A percentile compares a stretch with the other conserved stretches of the same genome.
Evolutionary conservation across 2,329 filamentous ascomycete species (phyloP).

Genomic region (Pseudocercospora eumusae): DNA sequence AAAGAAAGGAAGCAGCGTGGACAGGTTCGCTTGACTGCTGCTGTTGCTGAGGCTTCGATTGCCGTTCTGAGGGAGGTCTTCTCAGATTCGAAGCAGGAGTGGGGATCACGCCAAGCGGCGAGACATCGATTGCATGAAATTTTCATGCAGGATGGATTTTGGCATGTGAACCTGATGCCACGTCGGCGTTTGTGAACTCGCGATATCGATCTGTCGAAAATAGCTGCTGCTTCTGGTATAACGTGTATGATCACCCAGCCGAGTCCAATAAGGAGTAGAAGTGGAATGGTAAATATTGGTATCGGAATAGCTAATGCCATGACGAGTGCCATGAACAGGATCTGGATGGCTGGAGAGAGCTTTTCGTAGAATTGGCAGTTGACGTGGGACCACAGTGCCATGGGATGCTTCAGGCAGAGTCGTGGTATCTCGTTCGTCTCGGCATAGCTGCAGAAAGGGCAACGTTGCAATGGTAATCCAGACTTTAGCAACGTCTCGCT

Average conservation of each 20-base stretch:
- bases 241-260: constrained; percentile 21
- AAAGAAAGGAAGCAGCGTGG: constrained; percentile 88
- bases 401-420: constrained; percentile 26
- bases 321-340: constrained; percentile 49
- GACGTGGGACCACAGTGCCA: constrained; percentile 32
- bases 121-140: constrained; percentile 78
- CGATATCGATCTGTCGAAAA: constrained; percentile 48
- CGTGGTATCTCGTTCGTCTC: constrained; percentile 66
- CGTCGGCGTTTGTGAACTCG: constrained; percentile 70
- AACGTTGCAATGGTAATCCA: constrained; percentile 73
- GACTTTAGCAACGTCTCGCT: constrained; percentile 74
- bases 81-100: constrained; percentile 84
- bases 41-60: constrained; percentile 88
- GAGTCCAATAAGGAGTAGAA: constrained; percentile 39
- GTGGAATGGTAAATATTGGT: constrained; percentile 54
- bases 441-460: constrained; percentile 88
- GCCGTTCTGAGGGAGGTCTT: constrained; percentile 80
- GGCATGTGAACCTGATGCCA: constrained; percentile 76
- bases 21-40: constrained; percentile 92
- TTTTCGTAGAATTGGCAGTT: constrained; percentile 30
- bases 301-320: constrained; percentile 38
- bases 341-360: constrained; percentile 45
- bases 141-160: constrained; percentile 65
- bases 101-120: constrained; percentile 83
- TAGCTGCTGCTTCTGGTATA: constrained; percentile 18